Base-by-base conservation (phyloP, 1,284 basidiomycete species). In the Pseudozyma pruni region DNA sequence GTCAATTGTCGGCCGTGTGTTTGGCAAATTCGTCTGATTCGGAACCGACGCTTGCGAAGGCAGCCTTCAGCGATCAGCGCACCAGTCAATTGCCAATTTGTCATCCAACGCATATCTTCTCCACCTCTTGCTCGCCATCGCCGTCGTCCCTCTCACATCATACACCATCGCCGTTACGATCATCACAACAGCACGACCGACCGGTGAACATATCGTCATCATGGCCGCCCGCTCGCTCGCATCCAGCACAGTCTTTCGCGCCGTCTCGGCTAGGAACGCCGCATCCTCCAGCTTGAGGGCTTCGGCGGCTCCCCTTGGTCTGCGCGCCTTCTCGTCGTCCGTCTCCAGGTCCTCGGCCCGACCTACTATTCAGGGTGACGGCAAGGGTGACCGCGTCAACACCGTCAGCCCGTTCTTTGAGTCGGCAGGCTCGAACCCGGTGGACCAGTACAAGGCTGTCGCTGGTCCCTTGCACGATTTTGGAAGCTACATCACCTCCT, bases 401-500 rank as follows among this genome's bases (percentile, higher is more conserved):
- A 35, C 64, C 13, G 56, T 60, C 29, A 74, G 76, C 45, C 80
- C 80, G 10, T 81, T 58, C 43, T 16, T 45, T 6, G 79, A 81
- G 62, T 50, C 72, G 2, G 79, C 79, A 9, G 76, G 77, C 43
- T 31, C 34, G n/a, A 80, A 81, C 72, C 78, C 72, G n/a, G 71
- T 71, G 27, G 77, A 75, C 23, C 51, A 70, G 40, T 80, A 72
- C 40, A 58, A 46, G 23, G 58, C 58, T 11, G 62, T 81, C 47
- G 47, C 54, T 13, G 73, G 67, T 3, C 57, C 67, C 2, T 52
- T 81, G 50, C 79, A 81, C 58, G 80, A 81, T 45, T 81, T 80
- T 58, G 80, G 78, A 23, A 67, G 67, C 58, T 81, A 80, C 66
- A 74, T 81, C 48, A 69, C 71, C 34, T 78, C 75, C 40, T 80